phyloP scores from a whole-genome alignment of 1,139 yeast species.

The Zygotorulaspora mrakii region DNA sequence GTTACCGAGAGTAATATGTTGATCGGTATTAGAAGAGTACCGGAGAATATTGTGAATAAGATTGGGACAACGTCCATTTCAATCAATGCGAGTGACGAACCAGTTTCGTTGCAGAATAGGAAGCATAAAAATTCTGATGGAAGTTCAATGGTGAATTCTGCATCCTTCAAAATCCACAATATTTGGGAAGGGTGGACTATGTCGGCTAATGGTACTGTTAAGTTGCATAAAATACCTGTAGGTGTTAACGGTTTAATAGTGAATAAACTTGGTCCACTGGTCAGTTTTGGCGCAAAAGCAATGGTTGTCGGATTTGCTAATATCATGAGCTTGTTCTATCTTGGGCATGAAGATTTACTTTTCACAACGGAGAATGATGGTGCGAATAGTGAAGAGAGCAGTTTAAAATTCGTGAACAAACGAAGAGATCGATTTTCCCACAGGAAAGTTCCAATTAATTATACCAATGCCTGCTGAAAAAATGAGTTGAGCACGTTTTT shows the following conservation, averaged over 20 bases:
- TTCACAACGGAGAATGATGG: conserved; percentile 40
- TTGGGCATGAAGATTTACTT: conserved; percentile 57
- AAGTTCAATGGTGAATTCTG: conserved; percentile 3
- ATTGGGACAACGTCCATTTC: conserved; percentile 16
- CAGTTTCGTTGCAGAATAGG: conserved; percentile 13
- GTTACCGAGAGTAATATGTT: conserved; percentile 72
- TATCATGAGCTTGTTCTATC: conserved; percentile 62
- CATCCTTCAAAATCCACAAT: conserved; percentile 31
- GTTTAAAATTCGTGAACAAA: conserved; percentile 37
- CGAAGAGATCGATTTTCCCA: conserved; percentile 30
- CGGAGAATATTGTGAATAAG: conserved; percentile 20
- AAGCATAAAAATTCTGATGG: conserved; percentile 1
- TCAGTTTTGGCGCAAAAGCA: conserved; percentile 73
- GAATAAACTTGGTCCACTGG: conserved; percentile 50
- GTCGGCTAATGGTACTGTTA: conserved; percentile 58
- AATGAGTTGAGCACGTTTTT: no score
- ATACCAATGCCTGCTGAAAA: conserved; percentile 1
- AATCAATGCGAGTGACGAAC: conserved; percentile 10
- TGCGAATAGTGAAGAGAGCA: conserved; percentile 34
- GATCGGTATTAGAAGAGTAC: conserved; percentile 60
- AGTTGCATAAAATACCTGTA: conserved; percentile 59
- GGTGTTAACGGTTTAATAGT: conserved; percentile 44
- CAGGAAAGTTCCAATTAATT: conserved; percentile 17
- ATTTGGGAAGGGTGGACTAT: conserved; percentile 83
- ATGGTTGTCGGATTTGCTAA: conserved; percentile 73